Evolutionary conservation across 2,329 filamentous ascomycete species (phyloP).

Genomic region (Botrytis fragariae): DNA sequence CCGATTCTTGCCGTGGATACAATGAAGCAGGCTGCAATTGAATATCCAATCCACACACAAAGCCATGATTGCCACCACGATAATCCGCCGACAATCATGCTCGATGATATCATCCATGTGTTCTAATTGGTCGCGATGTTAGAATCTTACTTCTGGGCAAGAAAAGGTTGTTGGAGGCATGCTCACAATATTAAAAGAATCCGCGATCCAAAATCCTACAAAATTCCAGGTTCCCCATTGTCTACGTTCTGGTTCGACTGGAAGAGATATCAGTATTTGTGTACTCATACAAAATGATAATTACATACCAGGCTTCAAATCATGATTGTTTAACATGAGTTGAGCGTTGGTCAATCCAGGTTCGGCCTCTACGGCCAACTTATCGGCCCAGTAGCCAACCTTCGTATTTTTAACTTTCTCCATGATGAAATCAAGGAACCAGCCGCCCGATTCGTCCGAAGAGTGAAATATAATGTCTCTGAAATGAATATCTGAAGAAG

Average conservation of each 20-base stretch:
- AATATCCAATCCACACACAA: slow-evolving; percentile 86
- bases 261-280: slow-evolving; percentile 28
- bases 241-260: slow-evolving; percentile 72
- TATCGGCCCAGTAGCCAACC: slow-evolving; percentile 44
- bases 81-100: slow-evolving; percentile 71
- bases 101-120: slow-evolving; percentile 90
- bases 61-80: slow-evolving; percentile 92
- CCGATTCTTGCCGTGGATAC: slow-evolving; percentile 79
- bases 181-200: slow-evolving; percentile 74
- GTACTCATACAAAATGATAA: slow-evolving; percentile 8
- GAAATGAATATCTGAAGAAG: not conserved
- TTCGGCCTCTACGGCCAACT: slow-evolving; percentile 71
- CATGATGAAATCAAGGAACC: slow-evolving; percentile 45
- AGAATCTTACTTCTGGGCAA: slow-evolving; percentile 19
- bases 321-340: slow-evolving; percentile 82
- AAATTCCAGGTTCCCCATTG: slow-evolving; percentile 89
- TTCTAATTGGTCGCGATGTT: slow-evolving; percentile 49
- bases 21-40: slow-evolving; percentile 72
- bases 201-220: slow-evolving; percentile 82
- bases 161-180: not conserved
- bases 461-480: slow-evolving; percentile 24
- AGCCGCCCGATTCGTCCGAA: slow-evolving; percentile 33
- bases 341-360: slow-evolving; percentile 74
- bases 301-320: slow-evolving; percentile 61
- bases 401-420: slow-evolving; percentile 35